Evolutionary conservation across 177 flowering plant species (phyloP).

Genomic region (Vitis hybrid): DNA sequence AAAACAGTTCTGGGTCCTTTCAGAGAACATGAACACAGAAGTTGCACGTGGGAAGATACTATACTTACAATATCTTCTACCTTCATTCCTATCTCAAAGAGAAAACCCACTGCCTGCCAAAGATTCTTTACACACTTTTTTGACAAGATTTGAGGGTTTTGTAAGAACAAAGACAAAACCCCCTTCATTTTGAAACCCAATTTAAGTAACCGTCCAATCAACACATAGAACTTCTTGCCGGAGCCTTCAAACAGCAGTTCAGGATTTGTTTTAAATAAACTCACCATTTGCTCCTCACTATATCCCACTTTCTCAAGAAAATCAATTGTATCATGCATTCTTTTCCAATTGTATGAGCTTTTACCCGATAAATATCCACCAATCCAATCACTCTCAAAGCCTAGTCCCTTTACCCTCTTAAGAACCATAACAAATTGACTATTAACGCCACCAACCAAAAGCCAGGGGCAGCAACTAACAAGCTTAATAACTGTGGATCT

Average conservation of each 20-base stretch:
- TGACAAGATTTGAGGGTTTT: constrained; percentile 38
- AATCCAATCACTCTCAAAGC: constrained; percentile 41
- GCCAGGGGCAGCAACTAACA: constrained; percentile 38
- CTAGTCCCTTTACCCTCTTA: constrained; percentile 29
- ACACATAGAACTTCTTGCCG: constrained; percentile 40
- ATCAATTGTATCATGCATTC: constrained; percentile 28
- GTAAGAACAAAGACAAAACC: constrained; percentile 26
- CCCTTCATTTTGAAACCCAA: constrained; percentile 35
- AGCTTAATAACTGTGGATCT: constrained; percentile 36
- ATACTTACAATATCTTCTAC: constrained; percentile 35
- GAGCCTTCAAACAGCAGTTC: constrained; percentile 43
- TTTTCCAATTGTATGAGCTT: constrained; percentile 33
- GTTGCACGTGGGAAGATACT: constrained; percentile 21
- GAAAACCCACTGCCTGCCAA: constrained; percentile 26
- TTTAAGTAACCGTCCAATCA: constrained; percentile 38
- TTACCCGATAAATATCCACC: constrained; percentile 23
- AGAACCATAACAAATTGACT: constrained; percentile 28
- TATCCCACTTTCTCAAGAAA: constrained; percentile 45
- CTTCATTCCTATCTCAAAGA: constrained; percentile 41
- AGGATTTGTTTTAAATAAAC: constrained; percentile 31
- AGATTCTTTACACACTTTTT: constrained; percentile 33
- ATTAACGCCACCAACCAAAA: constrained; percentile 41
- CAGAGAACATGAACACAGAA: constrained; percentile 32
- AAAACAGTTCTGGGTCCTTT: constrained; percentile 37
- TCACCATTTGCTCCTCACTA: constrained; percentile 24